These are phyloP conservation scores for Aspergillus puulaauensis DNA, from an alignment of 2,329 filamentous ascomycete species.

Conservation along the genomic window DNA sequence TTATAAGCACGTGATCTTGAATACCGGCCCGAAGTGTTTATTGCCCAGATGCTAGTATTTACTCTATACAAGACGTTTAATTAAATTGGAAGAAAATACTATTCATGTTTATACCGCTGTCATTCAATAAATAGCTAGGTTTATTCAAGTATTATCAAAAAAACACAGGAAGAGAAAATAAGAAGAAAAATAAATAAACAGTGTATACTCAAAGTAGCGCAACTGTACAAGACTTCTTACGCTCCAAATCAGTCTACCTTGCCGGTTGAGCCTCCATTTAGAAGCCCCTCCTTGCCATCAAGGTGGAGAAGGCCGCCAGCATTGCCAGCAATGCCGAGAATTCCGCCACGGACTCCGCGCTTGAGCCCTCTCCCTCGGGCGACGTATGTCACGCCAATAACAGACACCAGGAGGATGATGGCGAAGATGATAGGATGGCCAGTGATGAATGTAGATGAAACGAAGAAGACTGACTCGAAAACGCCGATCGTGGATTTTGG, in stretches of 20 bases:
- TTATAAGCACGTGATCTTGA: conserved; percentile 20
- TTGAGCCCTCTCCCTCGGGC: conserved; percentile 33
- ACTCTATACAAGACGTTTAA: neutral
- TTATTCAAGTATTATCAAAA: conserved; percentile 8
- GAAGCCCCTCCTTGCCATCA: conserved; percentile 49
- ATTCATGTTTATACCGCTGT: neutral
- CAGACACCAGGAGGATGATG: conserved; percentile 36
- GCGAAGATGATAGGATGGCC: conserved; percentile 47
- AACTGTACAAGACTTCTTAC: conserved; percentile 30
- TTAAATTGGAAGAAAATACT: neutral
- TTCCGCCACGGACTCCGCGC: conserved; percentile 32
- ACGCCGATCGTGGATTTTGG: conserved; percentile 51
- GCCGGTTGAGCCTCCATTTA: conserved; percentile 43
- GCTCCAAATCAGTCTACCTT: conserved; percentile 46
- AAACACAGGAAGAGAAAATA: conserved; percentile 4
- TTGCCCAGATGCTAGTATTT: no score
- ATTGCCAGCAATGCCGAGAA: conserved; percentile 34
- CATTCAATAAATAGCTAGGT: conserved; percentile 2
- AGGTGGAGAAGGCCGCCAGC: conserved; percentile 47
- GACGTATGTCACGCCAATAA: conserved; percentile 34
- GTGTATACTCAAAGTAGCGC: conserved; percentile 25
- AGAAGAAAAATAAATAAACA: conserved; percentile 20
- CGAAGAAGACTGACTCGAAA: conserved; percentile 48
- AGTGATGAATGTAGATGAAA: conserved; percentile 42
- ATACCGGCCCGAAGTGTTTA: no score